A percentile compares a stretch with the other conserved stretches of the same genome.
phyloP scores from a whole-genome alignment of 2,329 filamentous ascomycete genomes.

The Xylaria sp. region DNA sequence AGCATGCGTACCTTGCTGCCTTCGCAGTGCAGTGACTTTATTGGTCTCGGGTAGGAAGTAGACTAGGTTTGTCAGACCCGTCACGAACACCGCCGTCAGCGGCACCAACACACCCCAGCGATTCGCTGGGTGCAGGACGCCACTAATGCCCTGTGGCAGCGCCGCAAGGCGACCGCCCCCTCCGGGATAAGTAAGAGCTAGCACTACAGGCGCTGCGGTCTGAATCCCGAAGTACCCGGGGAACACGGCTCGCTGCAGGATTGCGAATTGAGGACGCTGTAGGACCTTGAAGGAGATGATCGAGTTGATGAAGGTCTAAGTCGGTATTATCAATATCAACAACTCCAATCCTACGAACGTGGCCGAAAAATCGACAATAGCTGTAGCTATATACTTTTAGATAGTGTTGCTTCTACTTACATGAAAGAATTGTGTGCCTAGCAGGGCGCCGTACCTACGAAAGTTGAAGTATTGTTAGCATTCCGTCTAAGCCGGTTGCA shows the following conservation, averaged over 20 bases:
- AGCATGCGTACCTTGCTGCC: conserved; percentile 76
- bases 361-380: neutral
- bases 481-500: conserved; percentile 39
- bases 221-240: conserved; percentile 91
- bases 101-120: conserved; percentile 74
- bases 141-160: conserved; percentile 59
- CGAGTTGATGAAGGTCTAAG: conserved; percentile 79
- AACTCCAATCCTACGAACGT: neutral
- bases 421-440: conserved; percentile 90
- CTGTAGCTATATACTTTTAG: neutral
- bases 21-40: conserved; percentile 78
- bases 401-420: conserved; percentile 54
- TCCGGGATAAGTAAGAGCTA: conserved; percentile 86
- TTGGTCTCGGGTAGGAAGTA: conserved; percentile 81
- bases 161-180: conserved; percentile 21
- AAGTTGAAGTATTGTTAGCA: conserved; percentile 23
- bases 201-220: conserved; percentile 75
- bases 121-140: conserved; percentile 70
- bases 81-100: conserved; percentile 75
- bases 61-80: conserved; percentile 75
- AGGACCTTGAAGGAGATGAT: conserved; percentile 81
- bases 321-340: conserved; percentile 12
- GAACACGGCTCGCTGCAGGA: conserved; percentile 83
- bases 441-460: conserved; percentile 82
- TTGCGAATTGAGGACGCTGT: conserved; percentile 81